Evolutionary conservation across 2,329 filamentous ascomycete species (phyloP).

Genomic region (Clonostachys sp.): DNA sequence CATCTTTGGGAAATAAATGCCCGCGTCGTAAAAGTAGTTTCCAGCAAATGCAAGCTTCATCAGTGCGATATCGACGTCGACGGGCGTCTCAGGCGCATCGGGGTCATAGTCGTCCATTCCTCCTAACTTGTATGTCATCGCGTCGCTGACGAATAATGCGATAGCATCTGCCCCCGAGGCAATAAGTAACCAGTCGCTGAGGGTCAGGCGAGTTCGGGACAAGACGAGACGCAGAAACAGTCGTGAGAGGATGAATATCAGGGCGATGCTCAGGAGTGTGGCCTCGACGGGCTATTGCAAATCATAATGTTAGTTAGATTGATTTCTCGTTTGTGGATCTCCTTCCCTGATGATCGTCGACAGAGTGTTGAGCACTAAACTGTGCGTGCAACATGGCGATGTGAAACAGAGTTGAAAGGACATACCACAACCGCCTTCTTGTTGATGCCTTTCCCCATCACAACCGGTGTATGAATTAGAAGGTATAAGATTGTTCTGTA

Average conservation of each 20-base stretch:
- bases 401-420: too few species aligned
- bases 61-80: conserved; percentile 9
- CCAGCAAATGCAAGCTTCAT: conserved; percentile 19
- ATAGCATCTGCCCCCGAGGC: conserved; percentile 14
- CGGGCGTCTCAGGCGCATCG: conserved; percentile 1
- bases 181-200: conserved; percentile 19
- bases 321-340: too few species aligned
- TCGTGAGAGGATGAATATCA: conserved; percentile 12
- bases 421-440: too few species aligned
- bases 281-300: conserved; percentile 16
- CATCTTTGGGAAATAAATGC: conserved; percentile 19
- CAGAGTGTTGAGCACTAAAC: too few species aligned
- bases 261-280: conserved; percentile 12
- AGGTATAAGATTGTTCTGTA: too few species aligned
- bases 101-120: conserved; percentile 18
- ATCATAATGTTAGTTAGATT: conserved; percentile 1
- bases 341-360: too few species aligned
- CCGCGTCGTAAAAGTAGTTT: conserved; percentile 23
- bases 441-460: too few species aligned
- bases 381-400: too few species aligned
- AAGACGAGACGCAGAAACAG: conserved; percentile 13
- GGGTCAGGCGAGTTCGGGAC: conserved; percentile 15
- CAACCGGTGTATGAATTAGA: too few species aligned
- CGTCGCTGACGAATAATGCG: conserved; percentile 16
- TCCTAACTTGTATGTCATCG: conserved; percentile 15